Evolutionary conservation across 2,329 filamentous ascomycete species (phyloP), one percentile per base, ranked within the genome.

Genomic region (Clonostachys rhizophaga): DNA sequence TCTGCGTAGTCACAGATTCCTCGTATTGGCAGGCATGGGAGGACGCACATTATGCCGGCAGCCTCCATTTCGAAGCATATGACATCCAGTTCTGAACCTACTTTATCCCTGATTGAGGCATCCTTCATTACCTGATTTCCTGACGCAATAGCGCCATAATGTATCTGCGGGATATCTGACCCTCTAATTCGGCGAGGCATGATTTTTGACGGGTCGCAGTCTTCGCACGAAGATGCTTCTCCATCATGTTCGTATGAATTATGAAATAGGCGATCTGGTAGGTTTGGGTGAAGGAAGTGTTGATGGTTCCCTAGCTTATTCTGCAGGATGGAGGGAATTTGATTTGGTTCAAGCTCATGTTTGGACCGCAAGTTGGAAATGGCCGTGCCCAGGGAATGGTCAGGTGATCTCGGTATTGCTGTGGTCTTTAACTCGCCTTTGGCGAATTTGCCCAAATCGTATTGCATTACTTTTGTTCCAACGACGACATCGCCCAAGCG

Each of bases 1-100:
- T 71, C 67, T 5, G 64, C 58, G 45, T 69, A 70, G 42, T 67
- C 62, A 35, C 60, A 70, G 2, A 70, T 63, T 1, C 65, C 66
- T 6, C 64, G 57, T 16, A 70, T 63, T 0, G 61, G 54, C 1
- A 69, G 41, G 37, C 61, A 68, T 1, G 58, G 59, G 5, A 64
- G 51, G 1, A 46, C 48, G 7, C 53, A 49, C 44, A 54, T 52
- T 1, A 61, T 33, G 1, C 60, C 60, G 1, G 60, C 58, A 0
- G 55, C 55, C 40, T 61, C 59, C 60, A 61, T 63, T 44, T 62
- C 60, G 30, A 62, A 54, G 10, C 56, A 59, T 1, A 56, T 13
- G 0, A 46, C 51, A 1, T 47, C 45, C 1, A 45, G 37, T 0
- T 42, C 13, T 5, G 41, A 34, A 10, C 54, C 53, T 34, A 65